A percentile compares a stretch with the other conserved stretches of the same genome.
Conservation (phyloP, 495 filamentous ascomycete species). For the Penicillium canescens region DNA sequence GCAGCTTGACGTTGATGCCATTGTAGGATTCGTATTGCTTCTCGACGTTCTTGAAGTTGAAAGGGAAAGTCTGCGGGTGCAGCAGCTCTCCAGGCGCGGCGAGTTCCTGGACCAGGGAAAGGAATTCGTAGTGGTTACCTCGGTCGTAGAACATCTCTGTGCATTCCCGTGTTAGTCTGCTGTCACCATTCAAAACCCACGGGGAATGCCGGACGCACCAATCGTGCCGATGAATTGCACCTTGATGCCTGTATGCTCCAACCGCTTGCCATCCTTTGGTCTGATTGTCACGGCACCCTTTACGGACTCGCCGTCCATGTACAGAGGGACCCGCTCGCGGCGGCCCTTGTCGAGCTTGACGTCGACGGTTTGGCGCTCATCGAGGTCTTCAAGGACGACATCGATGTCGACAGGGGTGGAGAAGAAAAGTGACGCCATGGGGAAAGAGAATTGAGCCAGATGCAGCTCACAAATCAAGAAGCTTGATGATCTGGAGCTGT, state of each 20-base stretch:
- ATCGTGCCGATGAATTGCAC: constrained; percentile 99
- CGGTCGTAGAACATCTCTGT: constrained; percentile 99
- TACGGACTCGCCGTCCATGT: constrained; percentile 97
- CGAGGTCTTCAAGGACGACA: constrained; percentile 91
- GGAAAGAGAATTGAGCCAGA: constrained; percentile 18
- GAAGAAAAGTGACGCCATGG: constrained; percentile 94
- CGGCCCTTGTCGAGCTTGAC: constrained; percentile 97
- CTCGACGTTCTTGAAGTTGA: constrained; percentile 99
- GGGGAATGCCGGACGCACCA: constrained; percentile 50
- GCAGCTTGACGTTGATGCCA: constrained; percentile 98
- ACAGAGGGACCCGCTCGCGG: constrained; percentile 93
- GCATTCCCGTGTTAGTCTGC: background rate
- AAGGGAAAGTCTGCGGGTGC: constrained; percentile 97
- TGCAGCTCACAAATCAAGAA: constrained; percentile 4
- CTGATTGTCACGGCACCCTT: constrained; percentile 92
- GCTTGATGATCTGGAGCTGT: constrained; percentile 8
- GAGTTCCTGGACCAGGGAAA: constrained; percentile 92
- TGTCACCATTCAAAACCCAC: background rate
- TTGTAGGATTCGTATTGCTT: constrained; percentile 99
- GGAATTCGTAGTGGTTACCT: constrained; percentile 98
- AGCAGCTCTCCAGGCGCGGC: constrained; percentile 96
- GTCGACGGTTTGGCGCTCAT: constrained; percentile 92
- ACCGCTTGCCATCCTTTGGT: constrained; percentile 96
- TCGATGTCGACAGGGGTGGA: constrained; percentile 98
- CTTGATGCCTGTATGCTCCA: constrained; percentile 99